These are phyloP conservation scores for Geotrichum histeridarum DNA, from an alignment of 1,139 yeast genomes.

Conservation along the genomic window DNA sequence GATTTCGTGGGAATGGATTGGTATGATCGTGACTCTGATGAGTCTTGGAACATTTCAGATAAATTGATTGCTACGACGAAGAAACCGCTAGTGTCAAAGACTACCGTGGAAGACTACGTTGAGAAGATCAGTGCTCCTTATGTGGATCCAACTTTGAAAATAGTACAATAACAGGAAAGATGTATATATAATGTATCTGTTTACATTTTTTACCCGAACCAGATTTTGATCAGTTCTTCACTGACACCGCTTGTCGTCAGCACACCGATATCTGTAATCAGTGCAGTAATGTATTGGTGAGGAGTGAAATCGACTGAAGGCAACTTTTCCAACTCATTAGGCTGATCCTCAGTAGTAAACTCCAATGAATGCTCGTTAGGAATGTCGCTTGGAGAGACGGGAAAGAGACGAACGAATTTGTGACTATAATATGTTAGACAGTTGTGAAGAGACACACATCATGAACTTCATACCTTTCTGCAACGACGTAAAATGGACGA, in stretches of 20 bases:
- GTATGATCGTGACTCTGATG: slow-evolving; percentile 42
- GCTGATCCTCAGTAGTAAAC: slow-evolving; percentile 32
- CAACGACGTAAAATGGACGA: slow-evolving; percentile 90
- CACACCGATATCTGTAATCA: slow-evolving; percentile 93
- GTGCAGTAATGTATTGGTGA: slow-evolving; percentile 89
- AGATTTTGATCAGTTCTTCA: slow-evolving; percentile 94
- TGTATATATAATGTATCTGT: background rate
- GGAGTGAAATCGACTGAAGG: slow-evolving; percentile 87
- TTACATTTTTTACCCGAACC: slow-evolving; percentile 66
- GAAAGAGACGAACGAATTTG: slow-evolving; percentile 93
- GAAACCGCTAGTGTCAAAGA: slow-evolving; percentile 25
- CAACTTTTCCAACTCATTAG: slow-evolving; percentile 33
- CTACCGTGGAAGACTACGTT: slow-evolving; percentile 30
- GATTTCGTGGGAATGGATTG: slow-evolving; percentile 48
- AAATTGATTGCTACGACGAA: slow-evolving; percentile 29
- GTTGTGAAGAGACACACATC: background rate
- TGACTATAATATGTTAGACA: slow-evolving; percentile 44
- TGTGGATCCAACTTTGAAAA: slow-evolving; percentile 14
- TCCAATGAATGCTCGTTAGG: slow-evolving; percentile 51
- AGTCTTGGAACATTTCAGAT: slow-evolving; percentile 37
- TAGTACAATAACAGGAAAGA: slow-evolving; percentile 5
- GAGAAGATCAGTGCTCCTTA: slow-evolving; percentile 24
- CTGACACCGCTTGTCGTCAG: slow-evolving; percentile 96
- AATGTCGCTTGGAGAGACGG: slow-evolving; percentile 86
- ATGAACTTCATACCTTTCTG: slow-evolving; percentile 45